phyloP scores from a whole-genome alignment of 352 stramenopile genomes.

The Globisporangium takayamanum region DNA sequence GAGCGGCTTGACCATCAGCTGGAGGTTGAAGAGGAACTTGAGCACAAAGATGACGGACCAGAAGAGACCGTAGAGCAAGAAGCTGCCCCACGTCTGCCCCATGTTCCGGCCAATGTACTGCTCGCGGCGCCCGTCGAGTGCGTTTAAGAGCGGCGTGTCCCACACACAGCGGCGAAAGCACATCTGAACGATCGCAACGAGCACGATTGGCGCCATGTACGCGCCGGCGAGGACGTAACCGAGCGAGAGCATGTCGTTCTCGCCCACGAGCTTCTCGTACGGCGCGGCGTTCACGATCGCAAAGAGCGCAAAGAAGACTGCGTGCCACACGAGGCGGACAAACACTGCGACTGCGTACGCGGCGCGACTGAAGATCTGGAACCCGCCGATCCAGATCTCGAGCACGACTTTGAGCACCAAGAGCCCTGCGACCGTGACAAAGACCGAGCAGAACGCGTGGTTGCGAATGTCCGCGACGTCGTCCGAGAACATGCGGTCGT shows the following conservation, averaged over 20 bases:
- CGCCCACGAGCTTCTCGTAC: constrained; percentile 55
- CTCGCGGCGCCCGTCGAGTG: constrained; percentile 57
- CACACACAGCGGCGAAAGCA: constrained; percentile 50
- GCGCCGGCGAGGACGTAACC: constrained; percentile 39
- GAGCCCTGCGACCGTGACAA: constrained; percentile 57
- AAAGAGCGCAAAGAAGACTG: constrained; percentile 77
- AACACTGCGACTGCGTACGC: constrained; percentile 65
- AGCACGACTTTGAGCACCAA: constrained; percentile 67
- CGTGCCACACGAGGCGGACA: constrained; percentile 69
- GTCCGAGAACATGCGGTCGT: constrained; percentile 62
- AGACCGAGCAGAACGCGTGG: constrained; percentile 71
- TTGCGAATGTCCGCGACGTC: constrained; percentile 65
- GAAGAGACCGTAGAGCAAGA: constrained; percentile 64
- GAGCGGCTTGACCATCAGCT: constrained; percentile 96
- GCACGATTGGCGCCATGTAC: constrained; percentile 57
- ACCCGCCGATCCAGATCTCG: constrained; percentile 79
- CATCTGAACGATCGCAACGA: constrained; percentile 65
- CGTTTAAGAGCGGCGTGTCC: constrained; percentile 45
- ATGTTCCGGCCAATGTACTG: constrained; percentile 84
- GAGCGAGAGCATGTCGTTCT: constrained; percentile 55
- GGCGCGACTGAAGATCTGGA: constrained; percentile 51
- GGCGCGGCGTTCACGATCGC: constrained; percentile 55
- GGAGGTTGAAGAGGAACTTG: constrained; percentile 97
- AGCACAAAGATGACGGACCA: constrained; percentile 83
- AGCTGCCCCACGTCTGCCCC: constrained; percentile 58